phyloP scores from a whole-genome alignment of 2,329 filamentous ascomycete genomes.

The Pestalotiopsis sp. region DNA sequence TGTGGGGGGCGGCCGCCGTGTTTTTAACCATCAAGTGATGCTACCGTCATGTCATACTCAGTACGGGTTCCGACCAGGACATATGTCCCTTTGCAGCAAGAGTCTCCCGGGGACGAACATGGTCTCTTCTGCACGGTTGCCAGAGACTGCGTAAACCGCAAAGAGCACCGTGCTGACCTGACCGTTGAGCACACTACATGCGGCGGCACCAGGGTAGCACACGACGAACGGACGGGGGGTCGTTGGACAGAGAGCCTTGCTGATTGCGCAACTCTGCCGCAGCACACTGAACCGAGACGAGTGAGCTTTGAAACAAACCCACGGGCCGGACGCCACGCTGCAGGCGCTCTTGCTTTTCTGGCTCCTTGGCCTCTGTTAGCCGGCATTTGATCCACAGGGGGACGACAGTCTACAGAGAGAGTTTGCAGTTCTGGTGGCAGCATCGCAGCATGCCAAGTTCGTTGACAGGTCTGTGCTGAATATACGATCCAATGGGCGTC shows the following conservation, averaged over 20 bases:
- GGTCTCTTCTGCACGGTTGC: background rate
- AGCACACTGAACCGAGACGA: background rate
- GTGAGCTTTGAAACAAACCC: slow-evolving; percentile 8
- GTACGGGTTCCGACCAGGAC: background rate
- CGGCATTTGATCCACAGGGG: background rate
- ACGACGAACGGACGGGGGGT: background rate
- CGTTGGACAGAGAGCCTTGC: background rate
- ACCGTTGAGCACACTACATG: background rate
- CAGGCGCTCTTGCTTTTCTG: background rate
- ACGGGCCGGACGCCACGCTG: background rate
- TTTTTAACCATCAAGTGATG: background rate
- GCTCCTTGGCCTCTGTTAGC: background rate
- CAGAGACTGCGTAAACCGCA: background rate
- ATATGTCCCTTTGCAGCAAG: slow-evolving; percentile 1
- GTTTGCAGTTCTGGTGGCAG: background rate
- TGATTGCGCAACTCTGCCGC: background rate
- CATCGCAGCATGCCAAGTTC: background rate
- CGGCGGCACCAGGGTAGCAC: background rate
- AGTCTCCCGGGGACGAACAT: background rate
- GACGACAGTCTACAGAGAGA: background rate
- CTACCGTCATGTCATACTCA: background rate
- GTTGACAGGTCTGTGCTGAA: slow-evolving; percentile 9
- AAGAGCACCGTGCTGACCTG: slow-evolving; percentile 2
- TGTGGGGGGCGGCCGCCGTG: slow-evolving; percentile 1
- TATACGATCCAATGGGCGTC: slow-evolving; percentile 1